These are phyloP conservation scores for Alternaria tenuissima DNA, from an alignment of 2,329 filamentous ascomycete species.

Conservation along the genomic window DNA sequence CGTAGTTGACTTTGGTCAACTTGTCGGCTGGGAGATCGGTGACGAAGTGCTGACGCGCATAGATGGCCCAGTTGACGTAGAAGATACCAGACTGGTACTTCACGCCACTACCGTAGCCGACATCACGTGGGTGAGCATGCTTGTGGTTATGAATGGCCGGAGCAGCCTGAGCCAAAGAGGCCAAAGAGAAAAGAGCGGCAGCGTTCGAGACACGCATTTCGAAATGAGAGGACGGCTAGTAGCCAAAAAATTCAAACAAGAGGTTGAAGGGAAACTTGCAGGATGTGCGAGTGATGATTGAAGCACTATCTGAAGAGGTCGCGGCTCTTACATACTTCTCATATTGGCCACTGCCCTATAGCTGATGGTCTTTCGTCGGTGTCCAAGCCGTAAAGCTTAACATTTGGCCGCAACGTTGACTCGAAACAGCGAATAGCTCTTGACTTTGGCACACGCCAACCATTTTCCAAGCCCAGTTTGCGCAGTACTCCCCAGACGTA, in stretches of 20 bases:
- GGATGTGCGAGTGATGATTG: background rate
- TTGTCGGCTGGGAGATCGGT: constrained; percentile 82
- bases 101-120: constrained; percentile 9
- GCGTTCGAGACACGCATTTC: constrained; percentile 31
- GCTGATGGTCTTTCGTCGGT: constrained; percentile 11
- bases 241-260: constrained; percentile 14
- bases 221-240: constrained; percentile 34
- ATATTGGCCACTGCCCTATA: background rate
- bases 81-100: constrained; percentile 71
- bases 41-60: constrained; percentile 81
- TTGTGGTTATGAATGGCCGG: constrained; percentile 13
- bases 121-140: constrained; percentile 8
- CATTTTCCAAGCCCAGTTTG: background rate
- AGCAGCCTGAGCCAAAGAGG: constrained; percentile 27
- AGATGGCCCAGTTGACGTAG: constrained; percentile 81
- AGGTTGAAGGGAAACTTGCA: constrained; percentile 5
- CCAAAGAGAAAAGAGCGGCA: constrained; percentile 28
- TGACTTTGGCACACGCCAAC: background rate
- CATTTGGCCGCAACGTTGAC: constrained; percentile 18
- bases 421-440: constrained; percentile 7
- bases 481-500: background rate
- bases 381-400: constrained; percentile 13
- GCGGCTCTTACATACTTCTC: constrained; percentile 1
- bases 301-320: background rate
- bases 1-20: constrained; percentile 87